Evolutionary conservation across 2,329 filamentous ascomycete genomes (phyloP).

Genomic region (Phialophora verrucosa): DNA sequence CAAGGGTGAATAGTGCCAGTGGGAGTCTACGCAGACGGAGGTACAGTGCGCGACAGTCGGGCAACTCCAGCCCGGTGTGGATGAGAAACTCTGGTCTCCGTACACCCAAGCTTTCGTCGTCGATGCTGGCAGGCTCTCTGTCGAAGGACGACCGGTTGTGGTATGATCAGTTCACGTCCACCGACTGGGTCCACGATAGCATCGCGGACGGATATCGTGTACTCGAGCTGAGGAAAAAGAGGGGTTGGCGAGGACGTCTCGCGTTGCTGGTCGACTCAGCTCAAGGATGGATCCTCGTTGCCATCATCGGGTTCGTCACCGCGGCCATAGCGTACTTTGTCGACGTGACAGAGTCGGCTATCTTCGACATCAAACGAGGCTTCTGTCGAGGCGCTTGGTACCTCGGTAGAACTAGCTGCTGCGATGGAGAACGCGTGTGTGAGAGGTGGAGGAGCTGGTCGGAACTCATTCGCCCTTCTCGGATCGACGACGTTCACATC

Average conservation of each 20-base stretch:
- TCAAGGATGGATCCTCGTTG: slow-evolving; percentile 93
- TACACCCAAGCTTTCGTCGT: slow-evolving; percentile 37
- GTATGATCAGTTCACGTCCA: slow-evolving; percentile 98
- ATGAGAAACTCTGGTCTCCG: slow-evolving; percentile 33
- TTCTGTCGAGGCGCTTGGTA: slow-evolving; percentile 79
- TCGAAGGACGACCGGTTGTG: slow-evolving; percentile 86
- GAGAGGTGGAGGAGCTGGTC: slow-evolving; percentile 69
- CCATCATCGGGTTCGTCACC: slow-evolving; percentile 83
- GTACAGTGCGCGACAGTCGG: slow-evolving; percentile 28
- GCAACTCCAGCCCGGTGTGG: slow-evolving; percentile 32
- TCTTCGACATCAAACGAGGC: slow-evolving; percentile 91
- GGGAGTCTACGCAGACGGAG: slow-evolving; percentile 34
- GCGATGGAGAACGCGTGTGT: slow-evolving; percentile 61
- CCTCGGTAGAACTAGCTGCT: slow-evolving; percentile 72
- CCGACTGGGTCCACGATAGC: slow-evolving; percentile 97
- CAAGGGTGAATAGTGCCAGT: slow-evolving; percentile 36
- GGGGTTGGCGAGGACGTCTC: slow-evolving; percentile 82
- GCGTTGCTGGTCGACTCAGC: slow-evolving; percentile 79
- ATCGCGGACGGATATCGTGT: slow-evolving; percentile 92
- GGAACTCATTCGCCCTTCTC: slow-evolving; percentile 62
- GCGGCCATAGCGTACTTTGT: slow-evolving; percentile 87
- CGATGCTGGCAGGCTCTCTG: slow-evolving; percentile 61
- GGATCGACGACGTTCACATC: slow-evolving; percentile 62
- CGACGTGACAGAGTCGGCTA: slow-evolving; percentile 79
- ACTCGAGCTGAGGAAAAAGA: slow-evolving; percentile 78